Evolutionary conservation across 768 basidiomycete species (phyloP).

Genomic region (Dentipellis fragilis): DNA sequence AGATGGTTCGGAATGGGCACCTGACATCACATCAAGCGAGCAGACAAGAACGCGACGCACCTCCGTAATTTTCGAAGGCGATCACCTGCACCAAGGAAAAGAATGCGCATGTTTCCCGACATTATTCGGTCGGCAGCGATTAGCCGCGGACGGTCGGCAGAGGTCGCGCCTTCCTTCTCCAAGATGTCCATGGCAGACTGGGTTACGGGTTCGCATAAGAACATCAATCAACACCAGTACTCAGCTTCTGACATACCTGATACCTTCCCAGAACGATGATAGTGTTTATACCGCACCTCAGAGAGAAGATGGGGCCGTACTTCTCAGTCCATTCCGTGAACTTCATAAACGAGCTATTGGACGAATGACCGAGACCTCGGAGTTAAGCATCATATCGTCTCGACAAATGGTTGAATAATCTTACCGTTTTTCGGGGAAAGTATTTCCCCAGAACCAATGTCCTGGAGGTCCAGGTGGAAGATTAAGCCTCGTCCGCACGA

Average conservation of each 20-base stretch:
- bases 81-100: slow-evolving; percentile 19
- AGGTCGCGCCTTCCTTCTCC: slow-evolving; percentile 27
- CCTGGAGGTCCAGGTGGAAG: slow-evolving; percentile 7
- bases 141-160: slow-evolving; percentile 25
- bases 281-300: slow-evolving; percentile 36
- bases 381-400: background rate
- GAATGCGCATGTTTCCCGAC: slow-evolving; percentile 23
- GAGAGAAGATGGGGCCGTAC: slow-evolving; percentile 52
- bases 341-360: background rate
- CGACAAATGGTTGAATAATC: background rate
- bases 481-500: background rate
- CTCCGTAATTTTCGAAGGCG: slow-evolving; percentile 21
- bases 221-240: background rate
- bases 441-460: slow-evolving; percentile 3
- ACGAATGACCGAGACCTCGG: too few species aligned
- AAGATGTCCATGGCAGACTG: slow-evolving; percentile 30
- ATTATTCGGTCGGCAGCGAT: slow-evolving; percentile 26
- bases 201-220: background rate
- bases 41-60: slow-evolving; percentile 5
- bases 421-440: background rate
- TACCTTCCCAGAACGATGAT: slow-evolving; percentile 37
- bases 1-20: background rate
- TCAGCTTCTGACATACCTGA: slow-evolving; percentile 6
- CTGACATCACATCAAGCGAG: too few species aligned
- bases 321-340: slow-evolving; percentile 44